Conservation (phyloP, 169 alveolate species). For the Plasmodium adleri region DNA sequence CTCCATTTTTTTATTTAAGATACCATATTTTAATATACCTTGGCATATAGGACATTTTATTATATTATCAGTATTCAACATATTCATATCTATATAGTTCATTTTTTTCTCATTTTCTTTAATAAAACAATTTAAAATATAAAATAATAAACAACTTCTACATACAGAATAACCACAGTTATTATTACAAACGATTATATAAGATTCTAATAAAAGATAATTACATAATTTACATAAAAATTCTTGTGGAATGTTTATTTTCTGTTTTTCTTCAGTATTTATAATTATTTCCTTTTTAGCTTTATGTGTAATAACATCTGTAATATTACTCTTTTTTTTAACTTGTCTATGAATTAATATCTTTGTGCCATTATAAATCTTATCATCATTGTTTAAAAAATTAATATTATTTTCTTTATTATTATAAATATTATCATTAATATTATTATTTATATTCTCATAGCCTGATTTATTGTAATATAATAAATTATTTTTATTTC, state of each 20-base stretch:
- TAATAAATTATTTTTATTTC: conserved; percentile 7
- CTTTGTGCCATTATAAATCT: conserved; percentile 64
- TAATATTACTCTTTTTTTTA: conserved; percentile 26
- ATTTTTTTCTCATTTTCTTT: conserved; percentile 33
- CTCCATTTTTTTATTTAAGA: conserved; percentile 56
- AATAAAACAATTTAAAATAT: conserved; percentile 19
- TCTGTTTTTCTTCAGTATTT: conserved; percentile 42
- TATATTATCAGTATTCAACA: conserved; percentile 3
- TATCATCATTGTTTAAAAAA: conserved; percentile 40
- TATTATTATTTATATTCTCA: not conserved
- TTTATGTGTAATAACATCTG: conserved; percentile 54
- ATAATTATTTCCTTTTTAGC: conserved; percentile 73
- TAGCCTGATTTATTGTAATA: too few relatives aligned
- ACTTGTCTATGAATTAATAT: conserved; percentile 62
- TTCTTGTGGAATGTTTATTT: conserved; percentile 58
- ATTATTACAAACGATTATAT: conserved; percentile 67
- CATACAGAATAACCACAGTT: conserved; percentile 78
- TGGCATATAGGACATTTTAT: conserved; percentile 64
- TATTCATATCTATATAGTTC: conserved; percentile 7
- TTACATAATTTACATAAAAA: conserved; percentile 69
- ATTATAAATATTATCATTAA: not conserved
- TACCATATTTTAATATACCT: conserved; percentile 52
- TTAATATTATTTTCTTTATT: conserved; percentile 4
- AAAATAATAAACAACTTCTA: conserved; percentile 61
- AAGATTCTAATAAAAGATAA: conserved; percentile 28